These are phyloP conservation scores for Penicillium olsonii DNA, from an alignment of 2,329 filamentous ascomycete species.

Conservation along the genomic window DNA sequence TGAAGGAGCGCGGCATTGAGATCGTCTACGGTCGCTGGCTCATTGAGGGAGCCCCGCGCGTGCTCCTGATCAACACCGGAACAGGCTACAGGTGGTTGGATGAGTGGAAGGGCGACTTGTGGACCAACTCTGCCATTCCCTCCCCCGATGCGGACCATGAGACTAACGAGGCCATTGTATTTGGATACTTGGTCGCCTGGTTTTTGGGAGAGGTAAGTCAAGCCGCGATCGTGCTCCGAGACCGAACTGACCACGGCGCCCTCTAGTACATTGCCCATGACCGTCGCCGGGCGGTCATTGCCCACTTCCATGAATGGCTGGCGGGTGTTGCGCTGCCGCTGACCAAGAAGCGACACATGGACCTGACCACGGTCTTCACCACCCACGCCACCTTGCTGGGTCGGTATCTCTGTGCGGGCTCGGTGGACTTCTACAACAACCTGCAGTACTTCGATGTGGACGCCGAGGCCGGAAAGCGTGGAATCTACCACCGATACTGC, in stretches of 20 bases:
- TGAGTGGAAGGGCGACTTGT: conserved; percentile 96
- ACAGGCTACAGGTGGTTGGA: conserved; percentile 88
- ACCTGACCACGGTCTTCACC: conserved; percentile 97
- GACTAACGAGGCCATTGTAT: conserved; percentile 96
- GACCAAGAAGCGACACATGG: conserved; percentile 90
- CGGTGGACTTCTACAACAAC: conserved; percentile 99
- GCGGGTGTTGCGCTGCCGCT: conserved; percentile 90
- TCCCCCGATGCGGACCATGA: conserved; percentile 88
- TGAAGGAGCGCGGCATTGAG: conserved; percentile 88
- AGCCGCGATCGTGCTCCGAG: neutral
- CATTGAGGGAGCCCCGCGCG: conserved; percentile 91
- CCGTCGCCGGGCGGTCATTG: conserved; percentile 87
- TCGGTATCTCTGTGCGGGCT: conserved; percentile 93
- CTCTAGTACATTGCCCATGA: conserved; percentile 87
- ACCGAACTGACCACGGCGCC: conserved; percentile 12
- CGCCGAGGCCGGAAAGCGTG: conserved; percentile 92
- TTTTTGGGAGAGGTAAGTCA: conserved; percentile 86
- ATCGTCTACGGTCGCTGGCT: conserved; percentile 95
- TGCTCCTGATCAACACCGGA: conserved; percentile 91
- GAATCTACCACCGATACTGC: conserved; percentile 98
- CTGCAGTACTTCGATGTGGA: conserved; percentile 96
- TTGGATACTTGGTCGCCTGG: conserved; percentile 96
- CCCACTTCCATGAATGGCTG: conserved; percentile 99
- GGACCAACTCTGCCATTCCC: conserved; percentile 91
- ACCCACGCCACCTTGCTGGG: conserved; percentile 95